Conservation (phyloP, 352 stramenopile species). For the Globisporangium splendens region DNA sequence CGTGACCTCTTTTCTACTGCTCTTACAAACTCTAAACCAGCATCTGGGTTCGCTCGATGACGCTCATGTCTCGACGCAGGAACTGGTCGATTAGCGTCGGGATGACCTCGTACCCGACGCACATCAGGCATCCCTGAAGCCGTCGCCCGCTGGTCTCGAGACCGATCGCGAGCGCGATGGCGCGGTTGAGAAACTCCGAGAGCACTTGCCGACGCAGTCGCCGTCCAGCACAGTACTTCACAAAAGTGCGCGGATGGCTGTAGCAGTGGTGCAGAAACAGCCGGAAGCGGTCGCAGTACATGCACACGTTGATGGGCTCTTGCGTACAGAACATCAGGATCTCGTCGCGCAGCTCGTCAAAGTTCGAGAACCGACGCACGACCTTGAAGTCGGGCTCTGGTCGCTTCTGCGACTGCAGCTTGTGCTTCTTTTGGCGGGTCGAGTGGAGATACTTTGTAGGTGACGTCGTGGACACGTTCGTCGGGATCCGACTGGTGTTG, state of each 20-base stretch:
- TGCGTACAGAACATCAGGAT: constrained; percentile 20
- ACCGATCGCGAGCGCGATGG: constrained; percentile 25
- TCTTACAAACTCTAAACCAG: background rate
- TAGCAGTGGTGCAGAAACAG: constrained; percentile 30
- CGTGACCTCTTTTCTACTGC: background rate
- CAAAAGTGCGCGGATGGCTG: constrained; percentile 6
- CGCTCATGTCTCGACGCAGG: constrained; percentile 15
- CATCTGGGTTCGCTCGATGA: constrained; percentile 6
- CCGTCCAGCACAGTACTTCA: constrained; percentile 1
- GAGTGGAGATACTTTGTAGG: constrained; percentile 6
- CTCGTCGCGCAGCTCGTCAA: constrained; percentile 22
- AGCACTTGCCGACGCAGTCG: constrained; percentile 5
- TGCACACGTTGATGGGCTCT: constrained; percentile 19
- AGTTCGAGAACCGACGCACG: constrained; percentile 26
- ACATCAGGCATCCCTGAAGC: constrained; percentile 13
- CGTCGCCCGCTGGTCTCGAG: constrained; percentile 18
- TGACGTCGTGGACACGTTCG: constrained; percentile 8
- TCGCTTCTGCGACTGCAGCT: background rate
- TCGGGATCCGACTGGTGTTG: constrained; percentile 27
- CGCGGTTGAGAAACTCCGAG: constrained; percentile 3
- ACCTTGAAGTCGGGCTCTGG: constrained; percentile 22
- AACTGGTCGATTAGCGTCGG: constrained; percentile 28
- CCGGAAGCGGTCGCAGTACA: constrained; percentile 27
- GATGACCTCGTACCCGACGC: constrained; percentile 23
- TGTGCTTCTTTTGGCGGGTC: constrained; percentile 4